A percentile compares a stretch with the other conserved stretches of the same genome.
phyloP scores from a whole-genome alignment of 768 basidiomycete species.

The Pleurotus sapidus region DNA sequence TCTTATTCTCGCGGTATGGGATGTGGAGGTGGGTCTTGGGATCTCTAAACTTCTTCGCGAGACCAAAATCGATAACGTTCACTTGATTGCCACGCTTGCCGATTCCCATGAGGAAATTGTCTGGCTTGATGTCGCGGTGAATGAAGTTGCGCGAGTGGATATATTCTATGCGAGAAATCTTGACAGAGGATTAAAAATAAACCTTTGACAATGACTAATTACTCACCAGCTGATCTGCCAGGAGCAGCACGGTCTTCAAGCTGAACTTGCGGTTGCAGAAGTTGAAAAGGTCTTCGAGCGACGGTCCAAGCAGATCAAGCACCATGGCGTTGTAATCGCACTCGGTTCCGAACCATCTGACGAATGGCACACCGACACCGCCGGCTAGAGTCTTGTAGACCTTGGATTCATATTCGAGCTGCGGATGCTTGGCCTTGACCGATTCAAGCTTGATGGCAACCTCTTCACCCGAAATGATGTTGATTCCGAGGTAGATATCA shows the following conservation, averaged over 20 bases:
- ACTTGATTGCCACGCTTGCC: constrained; percentile 99
- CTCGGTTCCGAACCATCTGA: constrained; percentile 91
- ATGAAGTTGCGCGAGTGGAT: constrained; percentile 99
- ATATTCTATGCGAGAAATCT: constrained; percentile 99
- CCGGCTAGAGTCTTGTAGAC: constrained; percentile 98
- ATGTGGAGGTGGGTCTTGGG: constrained; percentile 99
- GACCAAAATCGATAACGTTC: constrained; percentile 97
- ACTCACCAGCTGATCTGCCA: constrained; percentile 93
- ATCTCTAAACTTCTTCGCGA: constrained; percentile 99
- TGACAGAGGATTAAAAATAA: constrained; percentile 15
- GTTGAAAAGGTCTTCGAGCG: constrained; percentile 89
- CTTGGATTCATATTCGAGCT: constrained; percentile 97
- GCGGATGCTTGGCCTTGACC: constrained; percentile 99
- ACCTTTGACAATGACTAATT: constrained; percentile 14
- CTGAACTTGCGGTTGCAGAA: constrained; percentile 97
- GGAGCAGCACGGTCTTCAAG: constrained; percentile 93
- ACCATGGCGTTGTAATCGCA: constrained; percentile 99
- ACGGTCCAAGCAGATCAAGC: constrained; percentile 91
- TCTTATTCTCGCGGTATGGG: constrained; percentile 99
- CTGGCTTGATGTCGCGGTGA: constrained; percentile 97
- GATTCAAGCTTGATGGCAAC: constrained; percentile 99
- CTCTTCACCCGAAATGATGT: constrained; percentile 99
- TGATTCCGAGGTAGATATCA: constrained; percentile 99
- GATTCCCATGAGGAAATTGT: constrained; percentile 99
- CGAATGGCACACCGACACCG: constrained; percentile 98